Percentiles rank a stretch among this genome's conserved stretches.
phyloP scores from a whole-genome alignment of 345 rosid genomes.

The Salix caprea region DNA sequence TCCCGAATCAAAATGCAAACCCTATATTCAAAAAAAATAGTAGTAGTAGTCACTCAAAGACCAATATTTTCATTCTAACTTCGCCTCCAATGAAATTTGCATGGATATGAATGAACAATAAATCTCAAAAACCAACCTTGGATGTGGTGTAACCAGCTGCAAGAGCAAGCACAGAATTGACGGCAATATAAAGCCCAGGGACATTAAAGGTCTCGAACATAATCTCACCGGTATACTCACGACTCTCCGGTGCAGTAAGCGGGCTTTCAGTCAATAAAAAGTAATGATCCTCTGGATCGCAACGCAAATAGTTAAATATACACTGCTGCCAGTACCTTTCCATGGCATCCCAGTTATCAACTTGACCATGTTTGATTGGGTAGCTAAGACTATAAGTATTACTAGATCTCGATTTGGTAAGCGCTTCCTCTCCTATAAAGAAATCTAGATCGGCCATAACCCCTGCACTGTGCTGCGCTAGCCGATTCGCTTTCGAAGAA shows the following conservation, averaged over 20 bases:
- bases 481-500: conserved; percentile 68
- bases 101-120: neutral
- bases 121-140: conserved; percentile 48
- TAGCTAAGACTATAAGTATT: conserved; percentile 68
- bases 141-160: conserved; percentile 97
- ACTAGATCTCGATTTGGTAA: conserved; percentile 66
- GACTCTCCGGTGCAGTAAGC: conserved; percentile 89
- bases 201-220: conserved; percentile 94
- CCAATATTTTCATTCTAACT: neutral
- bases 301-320: conserved; percentile 80
- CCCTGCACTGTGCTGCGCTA: conserved; percentile 84
- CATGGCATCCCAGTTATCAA: conserved; percentile 97
- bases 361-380: conserved; percentile 87
- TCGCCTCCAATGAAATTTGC: neutral
- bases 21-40: neutral
- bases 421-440: conserved; percentile 84
- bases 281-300: conserved; percentile 98
- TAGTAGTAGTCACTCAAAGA: neutral
- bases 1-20: neutral
- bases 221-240: conserved; percentile 93
- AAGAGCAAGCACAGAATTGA: conserved; percentile 93
- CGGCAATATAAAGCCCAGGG: conserved; percentile 95
- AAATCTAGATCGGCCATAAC: conserved; percentile 97
- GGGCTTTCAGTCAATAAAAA: conserved; percentile 95
- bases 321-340: conserved; percentile 98